phyloP scores from a whole-genome alignment of 495 filamentous ascomycete species.

The Neurospora sp. region DNA sequence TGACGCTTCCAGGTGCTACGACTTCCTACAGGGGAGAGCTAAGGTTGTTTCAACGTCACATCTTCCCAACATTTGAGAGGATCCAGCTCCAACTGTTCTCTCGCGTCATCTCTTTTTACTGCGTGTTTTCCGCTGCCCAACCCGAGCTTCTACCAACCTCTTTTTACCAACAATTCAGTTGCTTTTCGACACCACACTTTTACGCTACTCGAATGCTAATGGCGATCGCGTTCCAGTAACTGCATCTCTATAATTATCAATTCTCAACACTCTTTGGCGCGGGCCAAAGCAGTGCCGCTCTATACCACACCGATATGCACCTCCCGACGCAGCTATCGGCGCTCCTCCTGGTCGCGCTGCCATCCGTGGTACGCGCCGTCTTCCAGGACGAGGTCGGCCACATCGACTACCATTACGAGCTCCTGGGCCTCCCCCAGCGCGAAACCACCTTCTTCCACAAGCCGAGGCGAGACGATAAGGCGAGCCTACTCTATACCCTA shows the following conservation, averaged over 20 bases:
- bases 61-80: not conserved
- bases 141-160: not conserved
- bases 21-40: not conserved
- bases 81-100: not conserved
- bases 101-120: not conserved
- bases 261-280: not conserved
- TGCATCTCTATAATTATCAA: not conserved
- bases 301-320: not conserved
- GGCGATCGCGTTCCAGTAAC: not conserved
- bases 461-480: conserved; percentile 67
- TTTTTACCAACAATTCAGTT: not conserved
- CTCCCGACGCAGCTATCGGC: not conserved
- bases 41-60: not conserved
- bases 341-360: conserved; percentile 25
- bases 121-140: not conserved
- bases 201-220: not conserved
- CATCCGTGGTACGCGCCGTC: conserved; percentile 49
- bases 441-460: conserved; percentile 91
- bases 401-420: conserved; percentile 85
- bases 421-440: conserved; percentile 70
- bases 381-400: conserved; percentile 85
- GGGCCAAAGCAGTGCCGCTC: not conserved
- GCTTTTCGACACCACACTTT: not conserved
- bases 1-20: not conserved
- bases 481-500: conserved; percentile 83